A percentile compares a stretch with the other conserved stretches of the same genome.
phyloP scores from a whole-genome alignment of 2,329 filamentous ascomycete species.

The Penicillium sp. region DNA sequence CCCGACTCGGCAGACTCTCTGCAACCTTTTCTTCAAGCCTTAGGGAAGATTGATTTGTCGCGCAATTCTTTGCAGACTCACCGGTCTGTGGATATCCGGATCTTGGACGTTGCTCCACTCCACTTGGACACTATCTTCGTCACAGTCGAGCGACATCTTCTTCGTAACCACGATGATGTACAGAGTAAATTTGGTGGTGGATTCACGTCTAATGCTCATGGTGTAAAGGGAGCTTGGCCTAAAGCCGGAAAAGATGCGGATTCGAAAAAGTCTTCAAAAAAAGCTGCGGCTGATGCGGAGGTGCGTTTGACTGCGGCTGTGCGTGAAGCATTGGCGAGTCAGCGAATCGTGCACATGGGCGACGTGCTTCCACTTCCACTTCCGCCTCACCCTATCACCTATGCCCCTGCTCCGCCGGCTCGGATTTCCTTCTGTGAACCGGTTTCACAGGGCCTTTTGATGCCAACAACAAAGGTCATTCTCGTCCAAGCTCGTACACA shows the following conservation, averaged over 20 bases:
- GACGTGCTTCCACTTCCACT: conserved; percentile 75
- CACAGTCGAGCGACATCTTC: conserved; percentile 72
- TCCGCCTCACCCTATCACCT: conserved; percentile 76
- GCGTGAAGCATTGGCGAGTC: conserved; percentile 65
- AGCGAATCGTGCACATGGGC: conserved; percentile 75
- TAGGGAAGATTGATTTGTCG: conserved; percentile 69
- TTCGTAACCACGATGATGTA: conserved; percentile 73
- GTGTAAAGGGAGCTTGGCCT: conserved; percentile 38
- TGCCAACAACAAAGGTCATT: conserved; percentile 75
- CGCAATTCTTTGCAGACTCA: conserved; percentile 68
- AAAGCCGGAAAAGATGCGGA: conserved; percentile 31
- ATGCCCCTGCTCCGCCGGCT: conserved; percentile 75
- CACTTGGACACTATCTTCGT: conserved; percentile 82
- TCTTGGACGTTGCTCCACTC: conserved; percentile 74
- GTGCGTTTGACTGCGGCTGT: conserved; percentile 62
- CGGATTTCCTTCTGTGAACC: conserved; percentile 92
- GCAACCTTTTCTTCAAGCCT: conserved; percentile 69
- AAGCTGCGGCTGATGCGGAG: conserved; percentile 42
- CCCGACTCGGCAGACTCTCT: conserved; percentile 65
- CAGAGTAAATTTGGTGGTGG: conserved; percentile 74
- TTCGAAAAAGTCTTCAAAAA: conserved; percentile 33
- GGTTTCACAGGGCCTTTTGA: conserved; percentile 77
- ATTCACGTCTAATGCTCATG: conserved; percentile 39
- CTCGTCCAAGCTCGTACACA: conserved; percentile 54
- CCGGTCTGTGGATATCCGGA: conserved; percentile 73